Conservation (phyloP, 176 grass and related monocot genomes). For the Aegilops longissima region DNA sequence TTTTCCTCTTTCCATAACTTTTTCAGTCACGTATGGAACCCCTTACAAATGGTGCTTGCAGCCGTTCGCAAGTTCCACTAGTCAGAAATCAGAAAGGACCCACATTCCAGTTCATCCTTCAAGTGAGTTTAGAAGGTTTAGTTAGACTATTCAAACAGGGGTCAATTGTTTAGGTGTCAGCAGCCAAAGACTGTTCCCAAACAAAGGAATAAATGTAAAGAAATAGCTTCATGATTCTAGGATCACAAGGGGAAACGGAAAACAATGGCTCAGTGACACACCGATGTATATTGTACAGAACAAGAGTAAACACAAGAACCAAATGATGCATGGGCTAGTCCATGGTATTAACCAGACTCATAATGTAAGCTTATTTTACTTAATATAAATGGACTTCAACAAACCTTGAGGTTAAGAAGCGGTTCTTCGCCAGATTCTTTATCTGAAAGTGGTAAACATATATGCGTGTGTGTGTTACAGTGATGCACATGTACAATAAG, state of each 20-base stretch:
- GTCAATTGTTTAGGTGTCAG: background rate
- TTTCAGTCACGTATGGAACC: no score
- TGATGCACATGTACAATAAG: background rate
- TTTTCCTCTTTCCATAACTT: no score
- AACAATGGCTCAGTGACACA: background rate
- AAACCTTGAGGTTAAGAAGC: conserved; percentile 52
- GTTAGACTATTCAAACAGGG: background rate
- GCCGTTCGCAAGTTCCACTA: no score
- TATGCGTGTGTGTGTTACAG: background rate
- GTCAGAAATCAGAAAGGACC: no score
- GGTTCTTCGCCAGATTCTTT: conserved; percentile 10
- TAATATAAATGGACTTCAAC: background rate
- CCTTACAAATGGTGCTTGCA: no score
- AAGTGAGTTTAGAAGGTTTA: no score
- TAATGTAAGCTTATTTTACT: background rate
- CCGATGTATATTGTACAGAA: background rate
- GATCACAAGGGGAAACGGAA: background rate
- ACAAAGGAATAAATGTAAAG: background rate
- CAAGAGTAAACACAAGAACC: background rate
- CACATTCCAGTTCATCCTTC: no score
- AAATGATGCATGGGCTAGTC: background rate
- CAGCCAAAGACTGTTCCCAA: background rate
- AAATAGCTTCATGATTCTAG: background rate
- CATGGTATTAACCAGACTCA: background rate
- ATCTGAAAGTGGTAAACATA: conserved; percentile 13